Evolutionary conservation across 805 yeast genomes (phyloP), one percentile per base, ranked within the genome.

Genomic region (Pichia scutulata): DNA sequence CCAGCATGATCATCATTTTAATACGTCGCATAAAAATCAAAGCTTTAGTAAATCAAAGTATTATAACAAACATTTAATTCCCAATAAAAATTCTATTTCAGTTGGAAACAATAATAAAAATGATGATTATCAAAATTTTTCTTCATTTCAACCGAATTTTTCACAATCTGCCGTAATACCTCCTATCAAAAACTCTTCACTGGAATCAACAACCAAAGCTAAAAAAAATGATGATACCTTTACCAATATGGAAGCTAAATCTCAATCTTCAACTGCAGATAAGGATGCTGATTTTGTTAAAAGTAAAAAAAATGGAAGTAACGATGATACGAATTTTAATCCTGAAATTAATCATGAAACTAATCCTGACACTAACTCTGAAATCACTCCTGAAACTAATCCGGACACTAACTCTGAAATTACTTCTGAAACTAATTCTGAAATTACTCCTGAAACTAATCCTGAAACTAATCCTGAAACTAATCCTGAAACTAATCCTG

Each of bases 1-100:
- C 10, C 44, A 40, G 6, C 40, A 47, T 46, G 44, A 46, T 21
- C 14, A 22, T 21, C 25, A 44, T 44, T 22, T 6, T 3, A 19
- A 33, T 36, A 7, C 41, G 13, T 6, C 39, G 3, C 44, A 46
- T 40, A 47, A 41, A 24, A 41, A 47, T 23, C 28, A 16, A 16
- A 22, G 16, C 16, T 47, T 47, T 24, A 30, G 6, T 18, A 47
- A 47, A 30, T 47, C 49, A 28, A 47, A 47, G 30, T 47, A 47
- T 24, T 33, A 33, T n/a, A 33, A n/a, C 8, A 33, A 33, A n/a
- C 19, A 33, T 9, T 33, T 7, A 16, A 33, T 4, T 33, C 10
- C 37, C n/a, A 33, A 16, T 33, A 10, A 18, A n/a, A 33, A 7
- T n/a, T n/a, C 37, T 7, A 5, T 19, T 13, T 28, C 33, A 28